Evolutionary conservation across 2,329 filamentous ascomycete species (phyloP), one percentile per base, ranked within the genome.

Genomic region (Paracoccidioides lutzii): DNA sequence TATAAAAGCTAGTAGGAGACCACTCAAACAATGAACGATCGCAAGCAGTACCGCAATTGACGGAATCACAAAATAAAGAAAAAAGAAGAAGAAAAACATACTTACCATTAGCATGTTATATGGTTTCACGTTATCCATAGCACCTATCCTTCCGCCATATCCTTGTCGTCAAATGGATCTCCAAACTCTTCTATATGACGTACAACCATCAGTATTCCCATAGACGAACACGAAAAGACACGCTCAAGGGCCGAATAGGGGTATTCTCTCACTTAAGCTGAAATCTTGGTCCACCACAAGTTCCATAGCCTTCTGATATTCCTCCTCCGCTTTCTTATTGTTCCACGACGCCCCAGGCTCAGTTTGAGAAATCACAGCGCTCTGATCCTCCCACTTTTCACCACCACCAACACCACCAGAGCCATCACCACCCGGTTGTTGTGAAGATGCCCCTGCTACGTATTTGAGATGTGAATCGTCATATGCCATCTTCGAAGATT

Each of bases 241-340:
- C 14, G 33, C 40, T 5, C 22, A 44, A 30, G n/a, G 32, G 12
- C 9, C 22, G 22, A 22, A 22, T 22, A 32, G 33, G 10, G 14
- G 3, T 33, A 9, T 28, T 28, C 43, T 67, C 74, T 59, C 62
- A 77, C 75, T 63, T 58, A 76, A 62, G 62, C 67, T 76, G 61
- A 78, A 79, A 45, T 78, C 74, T 61, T 72, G 73, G 64, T 83
- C 78, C 51, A 79, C 63, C 49, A 83, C 61, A 59, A 62, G 63
- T 33, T 76, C 75, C 71, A 73, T 72, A 15, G 75, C 76, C 32
- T 77, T 70, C 45, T 75, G 69, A 60, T 73, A 77, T 55, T 83
- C 81, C 57, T 82, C 80, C 58, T 75, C 66, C 4, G 78, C 76
- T 62, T 80, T 81, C 66, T 78, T 79, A 59, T 73, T 80, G 60